Evolutionary conservation across 2,329 filamentous ascomycete genomes (phyloP), one percentile per base, ranked within the genome.

Genomic region (Penicillium sp.): DNA sequence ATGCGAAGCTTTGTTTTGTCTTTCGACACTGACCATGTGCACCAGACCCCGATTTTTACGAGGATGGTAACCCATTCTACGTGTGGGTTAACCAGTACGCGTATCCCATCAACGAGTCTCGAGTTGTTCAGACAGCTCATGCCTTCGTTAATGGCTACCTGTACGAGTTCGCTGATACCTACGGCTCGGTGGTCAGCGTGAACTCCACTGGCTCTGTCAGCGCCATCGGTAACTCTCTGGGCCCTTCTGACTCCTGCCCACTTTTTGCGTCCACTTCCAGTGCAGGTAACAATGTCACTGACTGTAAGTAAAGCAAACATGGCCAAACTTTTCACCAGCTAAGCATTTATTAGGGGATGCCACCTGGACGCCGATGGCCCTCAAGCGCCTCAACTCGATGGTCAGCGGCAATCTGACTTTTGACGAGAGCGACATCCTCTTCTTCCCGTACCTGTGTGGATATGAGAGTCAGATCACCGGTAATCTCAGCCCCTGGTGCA

Each of bases 391-490:
- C 45, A 82, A 86, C 60, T 56, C 71, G 6, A 66, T 83, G 31
- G 77, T 87, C 29, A 63, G 70, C 0, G 85, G 85, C 1, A 67
- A 69, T 14, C 77, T 88, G 31, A 80, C 79, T 1, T 77, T 88
- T 31, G 79, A 77, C 0, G 72, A 79, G 29, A 72, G 69, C 1
- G 84, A 88, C 54, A 74, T 86, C 41, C 75, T 73, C 7, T 79
- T 81, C 43, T 85, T 89, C 48, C 85, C 85, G 0, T 88, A 89
- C 62, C 77, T 89, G n/a, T 90, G 87, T 62, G 87, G 85, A 4
- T 89, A 87, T 56, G 87, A 90, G 64, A 85, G 81, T 3, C 86
- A 89, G 63, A 88, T 89, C 59, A 84, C 78, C 0, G 86, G 86
- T 1, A 73, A 72, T 2, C 69, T 83, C 4, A 87, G 84, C 4